phyloP scores from a whole-genome alignment of 805 yeast species.

The Saccharomycopsis sp. region DNA sequence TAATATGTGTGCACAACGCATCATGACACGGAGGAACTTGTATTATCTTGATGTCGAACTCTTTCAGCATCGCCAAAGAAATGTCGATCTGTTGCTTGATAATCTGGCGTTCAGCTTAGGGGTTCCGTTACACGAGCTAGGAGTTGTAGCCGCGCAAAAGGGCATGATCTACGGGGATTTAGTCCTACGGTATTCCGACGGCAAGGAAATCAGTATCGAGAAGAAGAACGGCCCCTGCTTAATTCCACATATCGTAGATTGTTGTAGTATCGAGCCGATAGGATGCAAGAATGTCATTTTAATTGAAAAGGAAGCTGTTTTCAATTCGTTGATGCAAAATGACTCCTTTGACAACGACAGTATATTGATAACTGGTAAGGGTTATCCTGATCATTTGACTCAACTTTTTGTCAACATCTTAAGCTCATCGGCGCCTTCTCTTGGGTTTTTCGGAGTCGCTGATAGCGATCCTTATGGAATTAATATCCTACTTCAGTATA shows the following conservation, averaged over 20 bases:
- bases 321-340: slow-evolving; percentile 27
- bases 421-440: slow-evolving; percentile 10
- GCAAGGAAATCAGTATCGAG: slow-evolving; percentile 8
- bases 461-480: slow-evolving; percentile 69
- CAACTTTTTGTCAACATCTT: slow-evolving; percentile 35
- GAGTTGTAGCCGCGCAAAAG: slow-evolving; percentile 31
- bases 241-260: slow-evolving; percentile 35
- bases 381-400: slow-evolving; percentile 60
- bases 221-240: slow-evolving; percentile 26
- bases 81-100: slow-evolving; percentile 37
- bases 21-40: slow-evolving; percentile 46
- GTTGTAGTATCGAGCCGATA: slow-evolving; percentile 13
- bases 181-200: slow-evolving; percentile 11
- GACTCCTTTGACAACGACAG: slow-evolving; percentile 22
- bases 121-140: slow-evolving; percentile 34
- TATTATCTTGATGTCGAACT: slow-evolving; percentile 56
- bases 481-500: slow-evolving; percentile 37
- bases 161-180: slow-evolving; percentile 34
- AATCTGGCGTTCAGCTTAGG: slow-evolving; percentile 35
- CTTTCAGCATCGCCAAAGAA: slow-evolving; percentile 37
- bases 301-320: slow-evolving; percentile 48
- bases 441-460: slow-evolving; percentile 39
- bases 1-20: slow-evolving; percentile 18
- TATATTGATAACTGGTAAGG: slow-evolving; percentile 56
- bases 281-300: slow-evolving; percentile 31